Base-by-base conservation (phyloP, 257 asterid species). In the Nicotiana attenuata region DNA sequence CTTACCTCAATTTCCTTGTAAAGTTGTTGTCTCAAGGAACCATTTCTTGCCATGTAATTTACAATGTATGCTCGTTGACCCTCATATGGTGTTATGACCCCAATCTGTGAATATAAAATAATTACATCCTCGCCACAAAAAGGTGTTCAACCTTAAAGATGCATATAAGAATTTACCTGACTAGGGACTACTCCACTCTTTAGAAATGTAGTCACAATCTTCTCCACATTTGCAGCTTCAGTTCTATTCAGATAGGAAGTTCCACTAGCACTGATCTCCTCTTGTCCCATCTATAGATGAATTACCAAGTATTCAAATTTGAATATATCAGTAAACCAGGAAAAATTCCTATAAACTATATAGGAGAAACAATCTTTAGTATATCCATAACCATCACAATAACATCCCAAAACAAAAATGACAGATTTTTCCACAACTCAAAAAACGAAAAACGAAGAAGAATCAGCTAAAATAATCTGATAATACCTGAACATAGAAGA, bases 1-100 rank as follows among this genome's bases (percentile, higher is more conserved):
- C 83, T 83, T 81, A 91, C 99, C 97, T 96, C 99, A 87, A 96
- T 93, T 89, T 96, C 99, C 90, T 96, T 96, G 93, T 96, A 96
- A 53, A 96, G 90, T 80, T 96, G 99, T 89, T 96, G 99, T 80
- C 98, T 95, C 76, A 96, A 81, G 82, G 99, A 85, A 86, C 99
- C 99, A 85, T 93, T 96, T 75, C 99, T 90, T 41, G 99, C 90
- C 99, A 94, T 96, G 85, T 96, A 93, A 86, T 94, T 96, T 66
- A 96, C 98, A 82, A 96, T 94, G 85, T 96, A 96, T 63, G 99
- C 99, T 76, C 99, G 92, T 86, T 96, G 99, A 56, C 99, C 99
- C 89, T 96, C 99, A 81, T 96, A 96, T 59, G 99, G 99, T 47
- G 99, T 96, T 85, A 96, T 96, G 76, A 96, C 98, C 84, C 99